These are phyloP conservation scores for Camelina laxa DNA, from an alignment of 345 rosid species.

Conservation along the genomic window DNA sequence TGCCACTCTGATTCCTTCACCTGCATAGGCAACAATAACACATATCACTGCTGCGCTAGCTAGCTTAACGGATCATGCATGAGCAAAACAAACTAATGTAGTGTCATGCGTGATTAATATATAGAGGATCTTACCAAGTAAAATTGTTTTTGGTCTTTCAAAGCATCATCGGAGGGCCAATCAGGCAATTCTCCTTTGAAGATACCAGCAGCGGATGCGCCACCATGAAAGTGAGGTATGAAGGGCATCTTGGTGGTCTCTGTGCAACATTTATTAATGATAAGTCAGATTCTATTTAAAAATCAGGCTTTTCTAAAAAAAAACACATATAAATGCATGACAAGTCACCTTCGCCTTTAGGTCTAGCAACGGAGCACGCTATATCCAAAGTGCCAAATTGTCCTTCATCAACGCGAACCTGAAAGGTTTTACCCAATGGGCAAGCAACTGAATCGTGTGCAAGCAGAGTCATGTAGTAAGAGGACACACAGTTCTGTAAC, in stretches of 20 bases:
- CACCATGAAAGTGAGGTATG: background rate
- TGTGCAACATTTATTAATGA: background rate
- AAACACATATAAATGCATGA: background rate
- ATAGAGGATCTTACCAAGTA: background rate
- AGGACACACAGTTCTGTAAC: background rate
- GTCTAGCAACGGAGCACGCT: background rate
- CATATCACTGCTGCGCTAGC: background rate
- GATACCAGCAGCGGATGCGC: background rate
- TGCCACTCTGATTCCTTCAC: background rate
- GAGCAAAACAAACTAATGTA: background rate
- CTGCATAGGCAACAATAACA: background rate
- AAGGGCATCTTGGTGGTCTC: background rate
- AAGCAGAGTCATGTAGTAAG: background rate
- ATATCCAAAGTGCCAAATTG: background rate
- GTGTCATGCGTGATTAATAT: background rate
- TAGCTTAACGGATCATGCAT: background rate
- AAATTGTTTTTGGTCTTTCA: background rate
- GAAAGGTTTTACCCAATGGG: background rate
- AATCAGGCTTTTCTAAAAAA: background rate
- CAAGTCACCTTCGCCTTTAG: background rate
- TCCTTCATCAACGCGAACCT: background rate
- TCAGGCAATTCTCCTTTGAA: background rate
- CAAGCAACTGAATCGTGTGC: background rate
- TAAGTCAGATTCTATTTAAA: background rate
- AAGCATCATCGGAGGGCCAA: background rate